phyloP scores from a whole-genome alignment of 2,329 filamentous ascomycete genomes.

The Dactylonectria macrodidyma region DNA sequence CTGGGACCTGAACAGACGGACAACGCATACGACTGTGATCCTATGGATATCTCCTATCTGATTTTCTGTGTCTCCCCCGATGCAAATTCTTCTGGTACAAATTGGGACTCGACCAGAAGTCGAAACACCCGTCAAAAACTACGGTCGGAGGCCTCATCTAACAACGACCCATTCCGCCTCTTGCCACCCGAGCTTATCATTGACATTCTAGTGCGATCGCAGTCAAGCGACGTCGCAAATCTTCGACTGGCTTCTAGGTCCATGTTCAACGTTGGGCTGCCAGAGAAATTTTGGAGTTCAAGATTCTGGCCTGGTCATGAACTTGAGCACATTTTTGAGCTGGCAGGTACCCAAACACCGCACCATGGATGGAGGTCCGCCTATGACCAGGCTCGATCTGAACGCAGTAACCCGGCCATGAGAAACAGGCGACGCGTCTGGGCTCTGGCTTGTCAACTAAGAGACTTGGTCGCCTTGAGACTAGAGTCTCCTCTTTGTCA shows the following conservation, averaged over 20 bases:
- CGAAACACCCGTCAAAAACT: conserved; percentile 1
- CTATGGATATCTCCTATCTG: conserved; percentile 11
- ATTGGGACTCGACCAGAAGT: not conserved
- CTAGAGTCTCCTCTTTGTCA: conserved; percentile 16
- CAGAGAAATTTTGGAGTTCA: conserved; percentile 12
- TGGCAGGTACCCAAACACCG: not conserved
- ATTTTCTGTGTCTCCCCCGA: not conserved
- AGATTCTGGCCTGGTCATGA: conserved; percentile 16
- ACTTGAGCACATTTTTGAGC: conserved; percentile 3
- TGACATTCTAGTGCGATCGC: not conserved
- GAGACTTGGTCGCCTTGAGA: conserved; percentile 18
- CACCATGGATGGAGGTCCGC: not conserved
- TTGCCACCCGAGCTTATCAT: conserved; percentile 18
- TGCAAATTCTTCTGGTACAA: not conserved
- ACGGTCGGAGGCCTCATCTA: not conserved
- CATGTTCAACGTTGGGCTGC: not conserved
- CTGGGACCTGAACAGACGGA: not conserved
- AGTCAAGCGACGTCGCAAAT: conserved; percentile 11
- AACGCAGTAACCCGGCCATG: conserved; percentile 4
- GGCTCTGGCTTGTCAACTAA: conserved; percentile 8
- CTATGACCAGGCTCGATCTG: not conserved
- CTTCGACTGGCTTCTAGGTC: conserved; percentile 12
- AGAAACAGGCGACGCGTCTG: conserved; percentile 24
- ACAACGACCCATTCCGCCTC: conserved; percentile 7
- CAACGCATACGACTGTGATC: conserved; percentile 1